These are phyloP conservation scores for Pestalotiopsis sp. DNA, from an alignment of 2,329 filamentous ascomycete species.

Conservation along the genomic window DNA sequence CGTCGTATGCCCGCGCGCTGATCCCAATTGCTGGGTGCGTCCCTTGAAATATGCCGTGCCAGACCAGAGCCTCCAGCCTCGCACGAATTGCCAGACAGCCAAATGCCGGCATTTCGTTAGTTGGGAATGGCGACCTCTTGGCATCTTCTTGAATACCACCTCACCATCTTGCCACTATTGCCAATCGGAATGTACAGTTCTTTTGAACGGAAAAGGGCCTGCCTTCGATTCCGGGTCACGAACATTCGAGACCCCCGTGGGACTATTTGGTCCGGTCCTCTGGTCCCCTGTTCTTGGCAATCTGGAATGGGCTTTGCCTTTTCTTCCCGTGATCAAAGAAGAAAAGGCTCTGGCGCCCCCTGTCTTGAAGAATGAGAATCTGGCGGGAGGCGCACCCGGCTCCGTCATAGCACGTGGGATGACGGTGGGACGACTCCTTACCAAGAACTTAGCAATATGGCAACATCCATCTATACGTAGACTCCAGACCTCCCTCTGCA, in stretches of 20 bases:
- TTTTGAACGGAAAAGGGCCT: neutral
- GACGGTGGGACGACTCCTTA: neutral
- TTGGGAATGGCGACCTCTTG: neutral
- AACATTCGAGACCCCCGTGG: neutral
- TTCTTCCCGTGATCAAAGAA: neutral
- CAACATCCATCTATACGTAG: neutral
- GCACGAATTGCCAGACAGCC: neutral
- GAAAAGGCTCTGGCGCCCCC: no score
- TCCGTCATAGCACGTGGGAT: slow-evolving; percentile 3
- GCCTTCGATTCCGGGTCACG: neutral
- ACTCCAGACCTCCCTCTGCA: neutral
- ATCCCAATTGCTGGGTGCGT: neutral
- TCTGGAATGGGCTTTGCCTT: neutral
- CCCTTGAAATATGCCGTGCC: no score
- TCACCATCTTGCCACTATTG: neutral
- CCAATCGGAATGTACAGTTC: neutral
- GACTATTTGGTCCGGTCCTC: neutral
- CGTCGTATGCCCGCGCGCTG: neutral
- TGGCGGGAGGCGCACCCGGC: neutral
- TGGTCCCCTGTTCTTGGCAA: slow-evolving; percentile 2
- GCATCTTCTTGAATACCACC: neutral
- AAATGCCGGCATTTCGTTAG: neutral
- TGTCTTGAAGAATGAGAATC: neutral
- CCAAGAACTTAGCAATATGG: neutral
- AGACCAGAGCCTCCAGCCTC: no score